phyloP scores from a whole-genome alignment of 2,329 filamentous ascomycete species.

The Ilyonectria robusta region DNA sequence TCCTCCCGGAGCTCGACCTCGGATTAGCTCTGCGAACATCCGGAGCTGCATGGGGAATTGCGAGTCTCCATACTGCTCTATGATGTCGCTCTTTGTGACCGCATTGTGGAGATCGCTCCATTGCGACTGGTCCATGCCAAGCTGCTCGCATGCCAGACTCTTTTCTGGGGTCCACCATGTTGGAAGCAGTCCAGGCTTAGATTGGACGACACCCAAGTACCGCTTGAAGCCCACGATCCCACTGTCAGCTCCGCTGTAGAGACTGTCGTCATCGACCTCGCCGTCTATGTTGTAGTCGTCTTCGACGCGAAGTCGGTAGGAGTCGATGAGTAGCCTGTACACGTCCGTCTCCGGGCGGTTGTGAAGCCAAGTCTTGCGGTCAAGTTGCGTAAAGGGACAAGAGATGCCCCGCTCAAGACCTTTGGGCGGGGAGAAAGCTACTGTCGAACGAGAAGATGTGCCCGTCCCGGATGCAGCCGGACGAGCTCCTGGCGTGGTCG shows the following conservation, averaged over 20 bases:
- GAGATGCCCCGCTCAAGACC: constrained; percentile 49
- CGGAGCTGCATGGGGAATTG: constrained; percentile 65
- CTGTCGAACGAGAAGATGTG: background rate
- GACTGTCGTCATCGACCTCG: constrained; percentile 43
- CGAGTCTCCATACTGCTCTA: constrained; percentile 59
- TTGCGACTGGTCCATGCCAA: constrained; percentile 48
- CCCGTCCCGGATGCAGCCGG: constrained; percentile 1
- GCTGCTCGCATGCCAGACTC: constrained; percentile 53
- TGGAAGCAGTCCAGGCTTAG: constrained; percentile 54
- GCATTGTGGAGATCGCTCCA: constrained; percentile 44
- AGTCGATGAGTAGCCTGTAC: constrained; percentile 62
- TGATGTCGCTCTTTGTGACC: constrained; percentile 54
- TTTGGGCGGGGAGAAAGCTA: constrained; percentile 41
- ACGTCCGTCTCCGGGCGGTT: constrained; percentile 59
- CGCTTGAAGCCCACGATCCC: constrained; percentile 52
- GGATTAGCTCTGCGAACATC: constrained; percentile 61
- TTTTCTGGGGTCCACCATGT: constrained; percentile 61
- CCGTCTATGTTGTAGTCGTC: constrained; percentile 52
- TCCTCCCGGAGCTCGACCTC: constrained; percentile 50
- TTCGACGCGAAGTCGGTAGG: constrained; percentile 62
- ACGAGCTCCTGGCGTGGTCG: constrained; percentile 11
- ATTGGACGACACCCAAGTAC: constrained; percentile 53
- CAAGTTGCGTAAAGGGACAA: constrained; percentile 58
- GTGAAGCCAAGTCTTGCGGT: constrained; percentile 59
- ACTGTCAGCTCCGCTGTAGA: constrained; percentile 47